phyloP scores from a whole-genome alignment of 202 grass and related monocot species.

The Sporobolus alterniflorus region DNA sequence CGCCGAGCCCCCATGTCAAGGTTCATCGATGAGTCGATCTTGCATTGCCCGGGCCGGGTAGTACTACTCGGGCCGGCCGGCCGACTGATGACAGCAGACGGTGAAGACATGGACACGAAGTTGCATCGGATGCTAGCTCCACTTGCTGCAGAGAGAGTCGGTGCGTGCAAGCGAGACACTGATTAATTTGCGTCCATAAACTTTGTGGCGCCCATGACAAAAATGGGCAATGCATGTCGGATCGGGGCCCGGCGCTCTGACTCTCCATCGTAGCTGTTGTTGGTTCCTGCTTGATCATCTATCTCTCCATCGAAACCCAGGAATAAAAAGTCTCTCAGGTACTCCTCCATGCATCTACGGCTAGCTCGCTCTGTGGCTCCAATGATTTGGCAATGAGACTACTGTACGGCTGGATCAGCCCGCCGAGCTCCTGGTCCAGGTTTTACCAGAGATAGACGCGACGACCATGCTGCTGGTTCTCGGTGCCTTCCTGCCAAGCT shows the following conservation, averaged over 20 bases:
- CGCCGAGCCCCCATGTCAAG: constrained; percentile 4
- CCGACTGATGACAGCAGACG: neutral
- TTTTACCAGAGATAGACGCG: neutral
- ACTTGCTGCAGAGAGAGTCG: too few relatives aligned
- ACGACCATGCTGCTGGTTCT: neutral
- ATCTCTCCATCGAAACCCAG: neutral
- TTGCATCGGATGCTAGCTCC: constrained; percentile 7
- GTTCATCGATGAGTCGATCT: neutral
- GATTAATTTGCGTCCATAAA: neutral
- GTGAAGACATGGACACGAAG: constrained; percentile 35
- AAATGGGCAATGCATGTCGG: constrained; percentile 3
- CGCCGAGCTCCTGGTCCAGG: too few relatives aligned
- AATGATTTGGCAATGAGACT: neutral
- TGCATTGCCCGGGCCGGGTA: too few relatives aligned
- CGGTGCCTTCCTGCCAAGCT: neutral
- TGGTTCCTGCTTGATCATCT: too few relatives aligned
- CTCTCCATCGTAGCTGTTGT: too few relatives aligned
- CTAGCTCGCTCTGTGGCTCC: too few relatives aligned
- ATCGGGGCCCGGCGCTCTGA: too few relatives aligned
- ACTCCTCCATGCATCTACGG: too few relatives aligned
- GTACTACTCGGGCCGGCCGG: too few relatives aligned
- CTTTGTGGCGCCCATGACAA: neutral
- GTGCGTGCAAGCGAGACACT: too few relatives aligned
- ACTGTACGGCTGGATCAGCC: neutral
- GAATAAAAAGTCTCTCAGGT: neutral